phyloP scores from a whole-genome alignment of 2,329 filamentous ascomycete genomes.

The Arthrinium phaeospermum region DNA sequence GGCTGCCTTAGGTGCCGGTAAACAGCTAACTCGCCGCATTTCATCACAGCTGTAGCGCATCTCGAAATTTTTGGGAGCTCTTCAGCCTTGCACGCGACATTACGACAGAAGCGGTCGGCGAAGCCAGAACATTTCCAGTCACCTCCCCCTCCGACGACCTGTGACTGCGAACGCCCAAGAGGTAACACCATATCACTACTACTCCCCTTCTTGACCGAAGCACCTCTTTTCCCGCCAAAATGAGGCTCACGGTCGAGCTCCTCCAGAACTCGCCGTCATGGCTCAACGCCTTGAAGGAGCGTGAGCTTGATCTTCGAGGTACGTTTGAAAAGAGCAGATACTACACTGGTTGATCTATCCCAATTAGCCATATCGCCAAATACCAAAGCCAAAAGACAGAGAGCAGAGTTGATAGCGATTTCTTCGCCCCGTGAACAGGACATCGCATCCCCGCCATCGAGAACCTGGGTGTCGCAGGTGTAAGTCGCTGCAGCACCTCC shows the following conservation, averaged over 20 bases:
- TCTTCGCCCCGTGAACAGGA: constrained; percentile 69
- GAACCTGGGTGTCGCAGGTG: constrained; percentile 93
- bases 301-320: constrained; percentile 99
- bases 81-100: background rate
- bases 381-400: constrained; percentile 28
- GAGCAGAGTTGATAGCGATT: constrained; percentile 86
- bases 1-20: background rate
- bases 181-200: background rate
- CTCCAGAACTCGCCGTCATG: constrained; percentile 95
- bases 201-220: background rate
- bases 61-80: constrained; percentile 14
- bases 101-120: background rate
- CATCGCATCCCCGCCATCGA: constrained; percentile 98
- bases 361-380: constrained; percentile 24
- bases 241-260: constrained; percentile 96
- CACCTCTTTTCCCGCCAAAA: constrained; percentile 44
- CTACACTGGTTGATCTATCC: constrained; percentile 70
- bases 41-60: constrained; percentile 8
- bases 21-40: constrained; percentile 3
- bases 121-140: background rate
- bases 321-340: constrained; percentile 96
- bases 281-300: constrained; percentile 97
- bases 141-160: background rate
- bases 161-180: background rate
- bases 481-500: constrained; percentile 52